Percentiles rank a stretch among this genome's conserved stretches.
Conservation (phyloP, 768 basidiomycete genomes). For the Serendipita sp. region DNA sequence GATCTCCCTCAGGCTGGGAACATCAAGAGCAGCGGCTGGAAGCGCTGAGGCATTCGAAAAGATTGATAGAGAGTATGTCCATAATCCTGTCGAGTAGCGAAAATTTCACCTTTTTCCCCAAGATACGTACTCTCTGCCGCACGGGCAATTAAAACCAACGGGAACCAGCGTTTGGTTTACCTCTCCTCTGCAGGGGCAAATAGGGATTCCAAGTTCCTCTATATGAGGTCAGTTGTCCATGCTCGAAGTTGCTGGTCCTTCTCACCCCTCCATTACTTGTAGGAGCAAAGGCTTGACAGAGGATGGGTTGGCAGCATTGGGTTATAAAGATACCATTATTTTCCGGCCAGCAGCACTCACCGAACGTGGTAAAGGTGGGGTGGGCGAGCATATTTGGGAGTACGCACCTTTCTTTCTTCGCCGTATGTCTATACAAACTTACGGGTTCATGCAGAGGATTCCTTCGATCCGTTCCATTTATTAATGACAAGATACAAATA, state of each 20-base stretch:
- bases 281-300: slow-evolving; percentile 71
- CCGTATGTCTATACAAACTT: background rate
- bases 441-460: slow-evolving; percentile 20
- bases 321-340: slow-evolving; percentile 54
- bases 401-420: background rate
- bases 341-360: slow-evolving; percentile 47
- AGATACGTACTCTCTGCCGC: slow-evolving; percentile 69
- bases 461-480: slow-evolving; percentile 23
- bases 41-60: slow-evolving; percentile 52
- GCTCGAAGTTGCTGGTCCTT: background rate
- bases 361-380: slow-evolving; percentile 36
- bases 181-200: slow-evolving; percentile 40
- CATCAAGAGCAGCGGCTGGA: slow-evolving; percentile 43
- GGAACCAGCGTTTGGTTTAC: slow-evolving; percentile 53
- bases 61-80: slow-evolving; percentile 57
- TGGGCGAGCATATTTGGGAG: background rate
- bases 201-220: slow-evolving; percentile 35
- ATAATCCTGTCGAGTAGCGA: background rate
- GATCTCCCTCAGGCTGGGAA: slow-evolving; percentile 36
- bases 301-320: slow-evolving; percentile 44
- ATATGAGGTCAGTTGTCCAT: slow-evolving; percentile 26
- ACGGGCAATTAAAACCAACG: slow-evolving; percentile 39
- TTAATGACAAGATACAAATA: slow-evolving; percentile 29
- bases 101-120: background rate
- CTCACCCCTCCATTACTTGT: slow-evolving; percentile 9